These are phyloP conservation scores for Xylaria sp. DNA, from an alignment of 2,329 filamentous ascomycete species.

Conservation along the genomic window DNA sequence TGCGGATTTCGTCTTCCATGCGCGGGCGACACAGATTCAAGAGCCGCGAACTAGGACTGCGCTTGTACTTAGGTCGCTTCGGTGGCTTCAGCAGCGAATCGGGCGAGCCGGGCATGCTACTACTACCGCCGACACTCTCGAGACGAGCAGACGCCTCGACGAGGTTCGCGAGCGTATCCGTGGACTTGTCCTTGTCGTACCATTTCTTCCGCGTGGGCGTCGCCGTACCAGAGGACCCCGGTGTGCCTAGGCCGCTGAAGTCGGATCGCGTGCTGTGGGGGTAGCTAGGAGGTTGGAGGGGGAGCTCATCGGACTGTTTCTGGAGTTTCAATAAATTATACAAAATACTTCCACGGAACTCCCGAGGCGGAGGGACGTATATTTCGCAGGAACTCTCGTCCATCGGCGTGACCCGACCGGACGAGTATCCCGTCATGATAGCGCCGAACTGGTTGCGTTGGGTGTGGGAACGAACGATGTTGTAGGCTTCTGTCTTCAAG, in stretches of 20 bases:
- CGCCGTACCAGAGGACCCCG: slow-evolving; percentile 36
- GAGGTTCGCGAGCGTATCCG: slow-evolving; percentile 43
- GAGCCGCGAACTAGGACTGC: slow-evolving; percentile 33
- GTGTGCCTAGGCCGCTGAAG: slow-evolving; percentile 30
- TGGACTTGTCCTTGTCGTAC: slow-evolving; percentile 45
- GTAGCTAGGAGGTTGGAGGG: slow-evolving; percentile 20
- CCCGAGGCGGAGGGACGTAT: slow-evolving; percentile 36
- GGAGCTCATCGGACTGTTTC: slow-evolving; percentile 33
- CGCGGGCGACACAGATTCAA: slow-evolving; percentile 35
- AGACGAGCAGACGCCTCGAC: slow-evolving; percentile 42
- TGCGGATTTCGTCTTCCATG: slow-evolving; percentile 42
- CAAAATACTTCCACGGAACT: slow-evolving; percentile 42
- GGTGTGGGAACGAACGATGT: slow-evolving; percentile 42
- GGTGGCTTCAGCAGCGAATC: slow-evolving; percentile 24
- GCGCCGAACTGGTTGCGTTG: slow-evolving; percentile 20
- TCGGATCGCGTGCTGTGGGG: slow-evolving; percentile 28
- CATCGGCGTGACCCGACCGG: slow-evolving; percentile 27
- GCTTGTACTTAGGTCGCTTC: slow-evolving; percentile 36
- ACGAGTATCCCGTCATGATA: slow-evolving; percentile 14
- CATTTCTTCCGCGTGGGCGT: slow-evolving; percentile 43
- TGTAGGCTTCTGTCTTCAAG: slow-evolving; percentile 36
- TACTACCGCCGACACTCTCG: slow-evolving; percentile 31
- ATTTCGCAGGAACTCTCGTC: slow-evolving; percentile 39
- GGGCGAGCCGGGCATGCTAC: slow-evolving; percentile 10
- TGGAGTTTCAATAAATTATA: slow-evolving; percentile 45